Percentiles rank a stretch among this genome's conserved stretches.
Conservation (phyloP, 305 asterid species). For the Nicotiana rustica region DNA sequence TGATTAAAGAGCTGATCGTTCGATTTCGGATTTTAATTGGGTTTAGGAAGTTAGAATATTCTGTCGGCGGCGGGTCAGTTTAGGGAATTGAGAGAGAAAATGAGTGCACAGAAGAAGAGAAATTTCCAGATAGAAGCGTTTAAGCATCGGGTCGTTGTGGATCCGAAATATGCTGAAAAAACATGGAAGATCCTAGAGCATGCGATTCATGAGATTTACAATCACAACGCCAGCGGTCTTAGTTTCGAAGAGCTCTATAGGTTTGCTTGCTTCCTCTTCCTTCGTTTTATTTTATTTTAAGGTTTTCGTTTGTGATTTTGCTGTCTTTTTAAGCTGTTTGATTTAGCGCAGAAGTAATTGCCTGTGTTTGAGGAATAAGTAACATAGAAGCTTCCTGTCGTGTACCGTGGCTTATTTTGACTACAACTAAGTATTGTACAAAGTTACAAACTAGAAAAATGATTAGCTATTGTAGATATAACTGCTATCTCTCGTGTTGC, state of each 20-base stretch:
- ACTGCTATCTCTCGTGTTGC: neutral
- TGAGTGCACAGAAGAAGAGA: slow-evolving; percentile 73
- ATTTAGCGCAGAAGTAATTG: neutral
- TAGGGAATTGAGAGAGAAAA: slow-evolving; percentile 11
- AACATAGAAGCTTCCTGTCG: neutral
- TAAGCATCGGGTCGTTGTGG: slow-evolving; percentile 89
- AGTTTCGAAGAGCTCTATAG: slow-evolving; percentile 93
- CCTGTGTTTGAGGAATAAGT: neutral
- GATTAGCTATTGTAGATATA: neutral
- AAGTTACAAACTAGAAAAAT: neutral
- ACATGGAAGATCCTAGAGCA: slow-evolving; percentile 84
- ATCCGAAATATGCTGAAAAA: slow-evolving; percentile 93
- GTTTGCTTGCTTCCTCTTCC: slow-evolving; percentile 42
- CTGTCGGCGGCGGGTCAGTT: neutral
- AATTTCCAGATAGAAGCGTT: slow-evolving; percentile 88
- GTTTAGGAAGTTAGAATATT: neutral
- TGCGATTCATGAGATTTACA: slow-evolving; percentile 85
- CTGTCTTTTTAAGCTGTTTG: neutral
- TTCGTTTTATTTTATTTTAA: neutral
- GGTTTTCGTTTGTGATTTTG: neutral
- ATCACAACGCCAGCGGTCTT: slow-evolving; percentile 93
- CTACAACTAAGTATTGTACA: neutral
- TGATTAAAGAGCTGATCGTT: neutral
- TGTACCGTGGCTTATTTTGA: neutral
- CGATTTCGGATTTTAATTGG: neutral